A percentile compares a stretch with the other conserved stretches of the same genome.
phyloP scores from a whole-genome alignment of 2,329 filamentous ascomycete genomes.

The Colletotrichum neosansevieriae region DNA sequence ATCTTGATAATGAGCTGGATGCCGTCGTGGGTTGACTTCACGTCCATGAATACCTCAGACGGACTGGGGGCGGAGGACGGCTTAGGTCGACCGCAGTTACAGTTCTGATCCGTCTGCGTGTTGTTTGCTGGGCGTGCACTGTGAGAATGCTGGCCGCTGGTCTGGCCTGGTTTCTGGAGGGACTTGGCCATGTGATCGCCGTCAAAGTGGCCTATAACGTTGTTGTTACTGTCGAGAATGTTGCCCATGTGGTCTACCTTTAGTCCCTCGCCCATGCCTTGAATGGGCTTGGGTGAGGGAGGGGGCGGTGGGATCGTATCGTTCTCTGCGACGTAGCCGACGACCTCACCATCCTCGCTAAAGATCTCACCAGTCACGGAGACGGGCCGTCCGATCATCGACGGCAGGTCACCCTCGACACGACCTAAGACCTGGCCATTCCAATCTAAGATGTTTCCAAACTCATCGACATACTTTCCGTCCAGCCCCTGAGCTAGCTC shows the following conservation, averaged over 20 bases:
- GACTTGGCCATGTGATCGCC: constrained; percentile 50
- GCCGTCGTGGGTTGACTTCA: constrained; percentile 68
- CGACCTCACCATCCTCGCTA: constrained; percentile 55
- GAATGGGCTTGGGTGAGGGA: constrained; percentile 46
- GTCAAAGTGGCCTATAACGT: constrained; percentile 62
- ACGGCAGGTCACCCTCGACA: constrained; percentile 65
- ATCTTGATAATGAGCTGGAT: constrained; percentile 70
- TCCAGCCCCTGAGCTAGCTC: constrained; percentile 56
- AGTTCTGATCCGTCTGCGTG: constrained; percentile 45
- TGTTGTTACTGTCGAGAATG: constrained; percentile 58
- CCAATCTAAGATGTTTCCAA: constrained; percentile 64
- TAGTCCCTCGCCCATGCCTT: constrained; percentile 53
- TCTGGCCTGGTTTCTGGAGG: constrained; percentile 53
- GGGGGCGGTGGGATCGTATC: constrained; percentile 46
- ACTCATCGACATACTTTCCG: constrained; percentile 64
- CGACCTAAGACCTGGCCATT: constrained; percentile 64
- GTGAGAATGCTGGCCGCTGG: constrained; percentile 10
- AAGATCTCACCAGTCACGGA: constrained; percentile 60
- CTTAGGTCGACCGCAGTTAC: constrained; percentile 48
- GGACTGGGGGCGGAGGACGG: constrained; percentile 56
- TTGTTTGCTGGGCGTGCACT: constrained; percentile 33
- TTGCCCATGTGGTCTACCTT: constrained; percentile 60
- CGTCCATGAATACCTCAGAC: constrained; percentile 68
- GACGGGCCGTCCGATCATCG: constrained; percentile 65
- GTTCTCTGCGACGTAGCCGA: constrained; percentile 60